Evolutionary conservation across 805 yeast species (phyloP).

Genomic region (Kluyveromyces aestuarii): DNA sequence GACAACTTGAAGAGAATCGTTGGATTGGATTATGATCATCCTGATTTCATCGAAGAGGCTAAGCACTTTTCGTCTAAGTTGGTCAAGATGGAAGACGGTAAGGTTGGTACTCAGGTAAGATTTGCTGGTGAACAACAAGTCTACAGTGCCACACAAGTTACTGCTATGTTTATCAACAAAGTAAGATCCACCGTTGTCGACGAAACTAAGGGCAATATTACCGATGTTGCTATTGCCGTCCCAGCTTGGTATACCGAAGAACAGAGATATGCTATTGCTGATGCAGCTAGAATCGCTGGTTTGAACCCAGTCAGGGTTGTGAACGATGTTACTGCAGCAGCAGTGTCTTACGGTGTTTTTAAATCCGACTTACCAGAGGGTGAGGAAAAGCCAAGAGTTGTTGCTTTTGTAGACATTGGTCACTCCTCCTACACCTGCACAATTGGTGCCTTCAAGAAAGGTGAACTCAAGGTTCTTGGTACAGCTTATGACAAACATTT

Average conservation of each 20-base stretch:
- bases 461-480: conserved; percentile 89
- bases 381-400: conserved; percentile 70
- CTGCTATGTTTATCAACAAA: conserved; percentile 92
- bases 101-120: conserved; percentile 78
- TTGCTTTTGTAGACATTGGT: conserved; percentile 95
- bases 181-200: conserved; percentile 67
- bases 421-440: conserved; percentile 91
- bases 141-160: conserved; percentile 82
- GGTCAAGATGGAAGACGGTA: conserved; percentile 60
- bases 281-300: conserved; percentile 93
- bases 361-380: conserved; percentile 88
- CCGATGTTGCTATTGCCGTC: conserved; percentile 88
- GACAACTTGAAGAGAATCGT: conserved; percentile 89
- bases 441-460: conserved; percentile 86
- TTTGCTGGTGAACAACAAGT: conserved; percentile 68
- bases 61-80: conserved; percentile 66
- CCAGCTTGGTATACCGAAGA: conserved; percentile 96
- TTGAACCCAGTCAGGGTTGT: conserved; percentile 97
- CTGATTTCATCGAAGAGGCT: conserved; percentile 69
- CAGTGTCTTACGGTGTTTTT: conserved; percentile 98
- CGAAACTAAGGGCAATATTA: conserved; percentile 70
- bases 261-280: conserved; percentile 93
- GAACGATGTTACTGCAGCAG: conserved; percentile 97
- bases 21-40: conserved; percentile 67
- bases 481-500: conserved; percentile 91